Evolutionary conservation across 306 rosid genomes (phyloP).

Genomic region (Mimosa pudica): DNA sequence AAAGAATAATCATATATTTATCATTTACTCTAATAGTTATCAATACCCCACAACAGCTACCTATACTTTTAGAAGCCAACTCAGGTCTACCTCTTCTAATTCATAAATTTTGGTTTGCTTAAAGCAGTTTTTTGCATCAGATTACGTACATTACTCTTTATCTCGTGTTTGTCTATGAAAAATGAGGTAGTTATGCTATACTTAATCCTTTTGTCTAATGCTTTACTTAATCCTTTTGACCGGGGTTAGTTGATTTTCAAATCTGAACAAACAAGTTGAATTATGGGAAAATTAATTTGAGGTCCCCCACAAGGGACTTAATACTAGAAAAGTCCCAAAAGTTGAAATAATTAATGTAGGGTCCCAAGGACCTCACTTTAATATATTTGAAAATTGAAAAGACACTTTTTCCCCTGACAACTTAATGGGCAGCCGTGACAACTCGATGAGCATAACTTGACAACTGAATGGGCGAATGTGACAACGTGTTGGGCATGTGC

Average conservation of each 20-base stretch:
- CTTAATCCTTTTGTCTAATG: neutral
- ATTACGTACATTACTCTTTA: neutral
- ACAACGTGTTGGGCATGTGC: too few relatives aligned
- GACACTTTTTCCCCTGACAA: too few relatives aligned
- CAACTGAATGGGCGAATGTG: too few relatives aligned
- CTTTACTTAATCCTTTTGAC: neutral
- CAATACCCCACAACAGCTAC: neutral
- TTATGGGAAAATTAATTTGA: too few relatives aligned
- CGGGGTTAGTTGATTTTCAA: neutral
- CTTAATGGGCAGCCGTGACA: too few relatives aligned
- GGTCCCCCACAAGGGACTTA: too few relatives aligned
- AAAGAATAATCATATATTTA: too few relatives aligned
- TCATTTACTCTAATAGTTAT: neutral
- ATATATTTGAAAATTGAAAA: too few relatives aligned
- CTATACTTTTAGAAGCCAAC: neutral
- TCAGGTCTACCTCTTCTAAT: neutral
- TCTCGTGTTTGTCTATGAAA: neutral
- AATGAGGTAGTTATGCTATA: neutral
- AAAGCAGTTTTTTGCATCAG: neutral
- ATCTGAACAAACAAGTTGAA: slow-evolving; percentile 1
- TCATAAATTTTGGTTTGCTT: neutral
- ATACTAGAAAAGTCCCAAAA: too few relatives aligned
- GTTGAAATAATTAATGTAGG: too few relatives aligned
- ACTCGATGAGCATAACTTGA: too few relatives aligned
- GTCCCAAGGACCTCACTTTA: too few relatives aligned